phyloP scores from a whole-genome alignment of 2,329 filamentous ascomycete genomes.

The Sporothrix humicola region DNA sequence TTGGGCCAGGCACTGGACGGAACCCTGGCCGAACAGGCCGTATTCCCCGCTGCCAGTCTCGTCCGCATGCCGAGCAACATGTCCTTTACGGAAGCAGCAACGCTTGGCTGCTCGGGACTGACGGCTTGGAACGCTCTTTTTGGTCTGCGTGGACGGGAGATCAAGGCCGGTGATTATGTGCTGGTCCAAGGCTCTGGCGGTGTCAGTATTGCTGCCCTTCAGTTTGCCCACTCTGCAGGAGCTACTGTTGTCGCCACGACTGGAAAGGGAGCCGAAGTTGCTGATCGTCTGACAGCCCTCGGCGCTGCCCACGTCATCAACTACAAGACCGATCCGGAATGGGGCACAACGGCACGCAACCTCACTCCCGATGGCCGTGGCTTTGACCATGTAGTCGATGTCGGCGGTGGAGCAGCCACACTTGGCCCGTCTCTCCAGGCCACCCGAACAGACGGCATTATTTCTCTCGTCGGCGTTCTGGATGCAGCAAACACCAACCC shows the following conservation, averaged over 20 bases:
- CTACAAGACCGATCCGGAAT: constrained; percentile 58
- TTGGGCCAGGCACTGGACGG: constrained; percentile 58
- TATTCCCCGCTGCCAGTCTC: constrained; percentile 71
- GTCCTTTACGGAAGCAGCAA: constrained; percentile 58
- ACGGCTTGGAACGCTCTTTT: constrained; percentile 72
- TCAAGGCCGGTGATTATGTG: constrained; percentile 63
- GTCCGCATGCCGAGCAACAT: constrained; percentile 66
- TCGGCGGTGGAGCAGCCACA: constrained; percentile 60
- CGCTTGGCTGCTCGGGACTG: constrained; percentile 63
- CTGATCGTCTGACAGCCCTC: constrained; percentile 55
- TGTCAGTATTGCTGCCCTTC: constrained; percentile 70
- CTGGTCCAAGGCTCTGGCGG: constrained; percentile 75
- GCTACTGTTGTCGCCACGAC: constrained; percentile 65
- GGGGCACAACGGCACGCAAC: constrained; percentile 59
- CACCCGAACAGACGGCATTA: constrained; percentile 44
- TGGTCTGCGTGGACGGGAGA: constrained; percentile 52
- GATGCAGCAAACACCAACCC: constrained; percentile 51
- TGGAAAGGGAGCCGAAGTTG: constrained; percentile 56
- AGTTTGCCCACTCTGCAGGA: constrained; percentile 56
- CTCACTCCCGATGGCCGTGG: constrained; percentile 55
- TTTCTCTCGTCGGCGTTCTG: constrained; percentile 52
- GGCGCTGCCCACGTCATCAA: constrained; percentile 64
- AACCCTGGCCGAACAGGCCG: constrained; percentile 68
- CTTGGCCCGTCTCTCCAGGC: constrained; percentile 50
- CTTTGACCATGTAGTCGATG: constrained; percentile 61